Conservation (phyloP, 352 stramenopile genomes). For the Pythium myriotylum region DNA sequence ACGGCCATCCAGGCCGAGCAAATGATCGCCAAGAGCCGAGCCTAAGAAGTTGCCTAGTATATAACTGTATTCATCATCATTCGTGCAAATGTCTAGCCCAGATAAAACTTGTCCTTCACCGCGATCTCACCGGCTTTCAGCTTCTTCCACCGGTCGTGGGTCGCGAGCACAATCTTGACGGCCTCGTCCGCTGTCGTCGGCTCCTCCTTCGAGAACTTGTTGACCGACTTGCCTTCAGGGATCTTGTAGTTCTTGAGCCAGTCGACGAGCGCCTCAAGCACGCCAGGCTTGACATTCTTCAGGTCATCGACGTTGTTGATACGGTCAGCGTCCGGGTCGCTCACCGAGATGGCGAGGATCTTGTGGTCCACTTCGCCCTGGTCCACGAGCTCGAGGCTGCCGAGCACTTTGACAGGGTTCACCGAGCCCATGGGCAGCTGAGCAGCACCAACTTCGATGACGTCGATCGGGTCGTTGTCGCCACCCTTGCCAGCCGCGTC, state of each 20-base stretch:
- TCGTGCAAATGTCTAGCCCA: slow-evolving; percentile 28
- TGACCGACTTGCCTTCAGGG: slow-evolving; percentile 96
- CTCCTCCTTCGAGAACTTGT: slow-evolving; percentile 87
- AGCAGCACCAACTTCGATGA: slow-evolving; percentile 96
- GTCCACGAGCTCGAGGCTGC: slow-evolving; percentile 97
- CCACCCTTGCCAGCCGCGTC: slow-evolving; percentile 89
- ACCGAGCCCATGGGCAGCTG: slow-evolving; percentile 95
- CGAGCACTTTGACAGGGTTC: slow-evolving; percentile 97
- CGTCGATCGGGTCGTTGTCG: slow-evolving; percentile 99
- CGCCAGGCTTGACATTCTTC: slow-evolving; percentile 90
- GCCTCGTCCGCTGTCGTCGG: slow-evolving; percentile 55
- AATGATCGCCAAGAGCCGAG: slow-evolving; percentile 20
- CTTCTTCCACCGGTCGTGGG: slow-evolving; percentile 74
- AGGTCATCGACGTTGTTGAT: slow-evolving; percentile 93
- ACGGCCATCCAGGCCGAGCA: slow-evolving; percentile 84
- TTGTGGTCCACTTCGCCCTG: slow-evolving; percentile 99
- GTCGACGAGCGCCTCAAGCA: slow-evolving; percentile 89
- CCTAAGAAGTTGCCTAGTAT: background rate
- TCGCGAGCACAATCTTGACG: slow-evolving; percentile 66
- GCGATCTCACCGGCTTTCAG: slow-evolving; percentile 60
- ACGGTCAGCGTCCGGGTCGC: slow-evolving; percentile 81
- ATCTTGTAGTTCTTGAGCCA: slow-evolving; percentile 99
- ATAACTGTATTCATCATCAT: too few species aligned
- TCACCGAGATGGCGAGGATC: slow-evolving; percentile 94
- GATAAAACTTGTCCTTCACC: slow-evolving; percentile 70